phyloP scores from a whole-genome alignment of 2,329 filamentous ascomycete genomes.

The Cadophora gregata region DNA sequence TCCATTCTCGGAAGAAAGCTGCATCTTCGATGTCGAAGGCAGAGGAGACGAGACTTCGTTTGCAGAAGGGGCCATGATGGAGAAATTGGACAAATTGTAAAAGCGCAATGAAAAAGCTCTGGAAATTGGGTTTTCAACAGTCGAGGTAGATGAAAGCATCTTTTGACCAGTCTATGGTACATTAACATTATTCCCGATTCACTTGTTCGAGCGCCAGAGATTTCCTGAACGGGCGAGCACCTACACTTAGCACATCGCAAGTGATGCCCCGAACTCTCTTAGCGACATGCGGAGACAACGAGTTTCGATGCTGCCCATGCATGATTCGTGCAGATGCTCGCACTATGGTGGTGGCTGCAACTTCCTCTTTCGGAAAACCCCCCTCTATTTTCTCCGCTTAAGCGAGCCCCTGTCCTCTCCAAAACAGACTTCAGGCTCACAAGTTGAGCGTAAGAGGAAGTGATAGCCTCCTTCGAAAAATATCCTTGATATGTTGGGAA shows the following conservation, averaged over 20 bases:
- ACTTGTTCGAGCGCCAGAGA: background rate
- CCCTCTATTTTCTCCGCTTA: background rate
- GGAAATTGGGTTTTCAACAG: background rate
- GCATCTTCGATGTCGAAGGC: background rate
- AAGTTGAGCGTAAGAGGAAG: background rate
- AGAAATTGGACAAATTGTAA: background rate
- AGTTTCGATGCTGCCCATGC: background rate
- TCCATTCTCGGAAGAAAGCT: background rate
- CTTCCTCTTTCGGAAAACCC: background rate
- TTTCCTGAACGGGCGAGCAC: background rate
- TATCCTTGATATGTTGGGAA: background rate
- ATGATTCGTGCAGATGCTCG: background rate
- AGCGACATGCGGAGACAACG: background rate
- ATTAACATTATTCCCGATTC: background rate
- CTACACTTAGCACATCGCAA: background rate
- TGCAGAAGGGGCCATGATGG: conserved; percentile 8
- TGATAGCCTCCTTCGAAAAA: background rate
- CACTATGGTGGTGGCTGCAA: background rate
- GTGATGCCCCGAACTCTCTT: background rate
- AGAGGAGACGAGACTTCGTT: background rate
- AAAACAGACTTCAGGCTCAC: background rate
- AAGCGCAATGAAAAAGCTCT: background rate
- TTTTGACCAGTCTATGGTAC: background rate
- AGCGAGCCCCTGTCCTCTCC: background rate
- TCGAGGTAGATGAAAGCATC: background rate